Base-by-base conservation (phyloP, 345 rosid genomes). In the Populus ilicifolia region DNA sequence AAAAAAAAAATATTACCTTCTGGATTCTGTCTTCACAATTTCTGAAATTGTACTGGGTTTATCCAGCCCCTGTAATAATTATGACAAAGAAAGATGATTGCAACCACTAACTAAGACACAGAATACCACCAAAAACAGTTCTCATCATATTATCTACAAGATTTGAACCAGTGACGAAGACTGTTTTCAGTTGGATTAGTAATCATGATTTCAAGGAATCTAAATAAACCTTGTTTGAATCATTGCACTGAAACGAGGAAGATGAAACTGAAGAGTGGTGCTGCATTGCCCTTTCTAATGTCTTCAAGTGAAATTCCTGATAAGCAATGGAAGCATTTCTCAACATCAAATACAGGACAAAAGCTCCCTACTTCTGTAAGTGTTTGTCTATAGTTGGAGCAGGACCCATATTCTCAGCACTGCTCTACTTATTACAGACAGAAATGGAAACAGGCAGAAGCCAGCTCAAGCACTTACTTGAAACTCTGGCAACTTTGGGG, bases 291-390 rank as follows among this genome's bases (percentile, higher is more conserved):
- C 99, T 93, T 79, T 94, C 93, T 16, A 83, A 82, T 52, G 99
- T 96, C 86, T 89, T 92, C 79, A 96, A 79, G 83, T 81, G 93
- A 85, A 96, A 96, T 83, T 92, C 95, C 99, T 94, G 87, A 69
- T 56, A 71, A 84, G 59, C 75, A 84, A 69, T 18, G 8, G 72
- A 12, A 69, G 69, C 65, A 70, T 35, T 17, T 79, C 71, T 30
- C 79, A 78, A 77, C 69, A 70, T 20, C 23, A 69, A 64, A 76
- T 63, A 72, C 20, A 21, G 46, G 59, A 48, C 18, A 80, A 72
- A 62, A 50, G 67, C 30, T 67, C 18, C 27, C 27, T 41, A 23
- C 6, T 65, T 30, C 48, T 20, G n/a, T n/a, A 65, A 33, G 18
- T 35, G 21, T 25, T 12, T 69, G 33, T 69, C 41, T 52, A 39